Evolutionary conservation across 495 filamentous ascomycete genomes (phyloP).

Genomic region (Astrothelium macrocarpum): DNA sequence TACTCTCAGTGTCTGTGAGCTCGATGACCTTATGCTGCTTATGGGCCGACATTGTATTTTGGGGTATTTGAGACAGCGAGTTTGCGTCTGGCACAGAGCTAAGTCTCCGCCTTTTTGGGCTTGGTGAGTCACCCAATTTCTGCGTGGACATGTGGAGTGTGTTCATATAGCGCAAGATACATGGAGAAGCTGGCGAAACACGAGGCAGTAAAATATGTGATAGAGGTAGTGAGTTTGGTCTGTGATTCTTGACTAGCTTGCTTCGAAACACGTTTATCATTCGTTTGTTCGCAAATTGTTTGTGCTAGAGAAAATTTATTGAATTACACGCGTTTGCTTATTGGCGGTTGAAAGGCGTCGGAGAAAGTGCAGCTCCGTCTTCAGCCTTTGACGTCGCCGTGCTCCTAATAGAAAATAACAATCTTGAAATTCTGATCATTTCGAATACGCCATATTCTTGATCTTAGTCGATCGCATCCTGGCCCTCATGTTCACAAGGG

Average conservation of each 20-base stretch:
- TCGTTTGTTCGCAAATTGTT: neutral
- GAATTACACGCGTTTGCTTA: neutral
- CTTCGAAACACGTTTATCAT: neutral
- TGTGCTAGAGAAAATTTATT: neutral
- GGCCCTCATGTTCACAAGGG: neutral
- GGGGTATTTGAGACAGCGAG: neutral
- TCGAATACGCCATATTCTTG: neutral
- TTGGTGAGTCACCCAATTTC: neutral
- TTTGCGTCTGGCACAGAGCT: neutral
- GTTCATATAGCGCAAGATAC: neutral
- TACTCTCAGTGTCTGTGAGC: slow-evolving; percentile 57
- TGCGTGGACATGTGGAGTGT: neutral
- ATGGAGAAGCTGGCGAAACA: neutral
- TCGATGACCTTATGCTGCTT: slow-evolving; percentile 33
- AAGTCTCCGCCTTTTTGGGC: neutral
- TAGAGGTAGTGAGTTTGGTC: neutral
- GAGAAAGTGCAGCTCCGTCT: neutral
- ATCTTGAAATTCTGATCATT: neutral
- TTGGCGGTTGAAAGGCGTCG: neutral
- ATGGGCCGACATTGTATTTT: neutral
- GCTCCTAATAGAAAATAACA: neutral
- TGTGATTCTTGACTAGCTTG: neutral
- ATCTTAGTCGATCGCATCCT: neutral
- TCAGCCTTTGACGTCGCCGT: slow-evolving; percentile 4
- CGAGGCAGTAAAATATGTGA: neutral